A percentile compares a stretch with the other conserved stretches of the same genome.
Conservation (phyloP, 2,329 filamentous ascomycete genomes). For the Neodidymelliopsis sp. region DNA sequence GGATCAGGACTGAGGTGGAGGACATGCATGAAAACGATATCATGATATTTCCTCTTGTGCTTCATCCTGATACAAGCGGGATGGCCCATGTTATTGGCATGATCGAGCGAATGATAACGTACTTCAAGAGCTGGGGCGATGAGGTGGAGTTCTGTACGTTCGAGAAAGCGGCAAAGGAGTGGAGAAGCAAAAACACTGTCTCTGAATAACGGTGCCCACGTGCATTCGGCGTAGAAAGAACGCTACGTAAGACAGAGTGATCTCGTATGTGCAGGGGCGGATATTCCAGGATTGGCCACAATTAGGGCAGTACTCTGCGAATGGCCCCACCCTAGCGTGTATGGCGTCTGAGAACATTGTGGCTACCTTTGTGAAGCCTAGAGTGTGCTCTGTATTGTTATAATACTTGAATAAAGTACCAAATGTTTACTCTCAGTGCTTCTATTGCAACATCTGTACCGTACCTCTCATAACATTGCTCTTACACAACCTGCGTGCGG, state of each 20-base stretch:
- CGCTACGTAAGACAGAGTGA: too few species aligned
- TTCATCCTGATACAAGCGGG: slow-evolving; percentile 67
- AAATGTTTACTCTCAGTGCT: neutral
- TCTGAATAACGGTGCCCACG: neutral
- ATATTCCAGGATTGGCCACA: slow-evolving; percentile 8
- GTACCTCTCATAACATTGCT: neutral
- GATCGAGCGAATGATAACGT: slow-evolving; percentile 60
- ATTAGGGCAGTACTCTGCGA: slow-evolving; percentile 15
- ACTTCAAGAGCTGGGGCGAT: slow-evolving; percentile 57
- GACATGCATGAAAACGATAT: slow-evolving; percentile 43
- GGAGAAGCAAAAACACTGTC: slow-evolving; percentile 38
- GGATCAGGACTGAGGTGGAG: slow-evolving; percentile 53
- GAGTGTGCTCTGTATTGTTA: too few species aligned
- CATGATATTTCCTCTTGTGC: slow-evolving; percentile 60
- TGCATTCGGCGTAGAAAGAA: too few species aligned
- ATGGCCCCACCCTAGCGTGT: neutral
- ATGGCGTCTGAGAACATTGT: neutral
- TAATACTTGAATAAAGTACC: too few species aligned
- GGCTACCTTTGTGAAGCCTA: too few species aligned
- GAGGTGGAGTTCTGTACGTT: slow-evolving; percentile 57
- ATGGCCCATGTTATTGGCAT: slow-evolving; percentile 69
- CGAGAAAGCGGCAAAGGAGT: slow-evolving; percentile 53
- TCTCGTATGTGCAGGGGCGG: too few species aligned
- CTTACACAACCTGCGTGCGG: neutral
- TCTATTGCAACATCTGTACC: neutral